phyloP scores from a whole-genome alignment of 2,329 filamentous ascomycete species.

The Pseudocercospora fuligena region DNA sequence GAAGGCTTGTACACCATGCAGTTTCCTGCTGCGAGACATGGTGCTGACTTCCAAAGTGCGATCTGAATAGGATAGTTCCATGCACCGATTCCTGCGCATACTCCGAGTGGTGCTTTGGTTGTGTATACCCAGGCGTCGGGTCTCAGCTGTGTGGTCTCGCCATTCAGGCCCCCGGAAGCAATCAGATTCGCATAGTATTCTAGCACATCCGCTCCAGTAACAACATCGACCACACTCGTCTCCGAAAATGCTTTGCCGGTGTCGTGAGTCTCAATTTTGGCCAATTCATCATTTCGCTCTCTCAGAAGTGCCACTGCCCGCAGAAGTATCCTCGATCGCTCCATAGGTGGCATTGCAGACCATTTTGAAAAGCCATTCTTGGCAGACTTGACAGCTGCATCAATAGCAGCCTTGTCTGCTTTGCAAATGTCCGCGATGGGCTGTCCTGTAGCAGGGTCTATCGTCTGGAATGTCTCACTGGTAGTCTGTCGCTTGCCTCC shows the following conservation, averaged over 20 bases:
- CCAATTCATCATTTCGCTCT: slow-evolving; percentile 77
- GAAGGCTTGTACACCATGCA: slow-evolving; percentile 91
- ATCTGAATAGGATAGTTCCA: slow-evolving; percentile 96
- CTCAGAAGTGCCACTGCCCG: slow-evolving; percentile 76
- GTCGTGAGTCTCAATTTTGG: slow-evolving; percentile 78
- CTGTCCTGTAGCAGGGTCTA: slow-evolving; percentile 74
- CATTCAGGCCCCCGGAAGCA: slow-evolving; percentile 77
- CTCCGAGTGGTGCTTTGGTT: slow-evolving; percentile 78
- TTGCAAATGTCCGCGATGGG: slow-evolving; percentile 68
- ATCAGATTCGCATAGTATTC: slow-evolving; percentile 85
- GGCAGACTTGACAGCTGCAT: slow-evolving; percentile 74
- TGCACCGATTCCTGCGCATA: slow-evolving; percentile 84
- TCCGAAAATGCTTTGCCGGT: slow-evolving; percentile 86
- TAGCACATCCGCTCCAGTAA: slow-evolving; percentile 81
- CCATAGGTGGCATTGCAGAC: slow-evolving; percentile 75
- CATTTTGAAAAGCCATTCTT: slow-evolving; percentile 73
- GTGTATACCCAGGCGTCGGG: slow-evolving; percentile 82
- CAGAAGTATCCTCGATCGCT: slow-evolving; percentile 77
- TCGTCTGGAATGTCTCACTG: slow-evolving; percentile 66
- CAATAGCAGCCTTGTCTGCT: slow-evolving; percentile 66
- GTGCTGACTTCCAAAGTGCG: slow-evolving; percentile 86
- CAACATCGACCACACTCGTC: slow-evolving; percentile 81
- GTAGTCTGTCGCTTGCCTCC: slow-evolving; percentile 70
- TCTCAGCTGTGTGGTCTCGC: slow-evolving; percentile 75
- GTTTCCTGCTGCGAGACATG: slow-evolving; percentile 83